These are phyloP conservation scores for Heliosperma pusillum DNA, from an alignment of 148 eudicot genomes.

Conservation along the genomic window DNA sequence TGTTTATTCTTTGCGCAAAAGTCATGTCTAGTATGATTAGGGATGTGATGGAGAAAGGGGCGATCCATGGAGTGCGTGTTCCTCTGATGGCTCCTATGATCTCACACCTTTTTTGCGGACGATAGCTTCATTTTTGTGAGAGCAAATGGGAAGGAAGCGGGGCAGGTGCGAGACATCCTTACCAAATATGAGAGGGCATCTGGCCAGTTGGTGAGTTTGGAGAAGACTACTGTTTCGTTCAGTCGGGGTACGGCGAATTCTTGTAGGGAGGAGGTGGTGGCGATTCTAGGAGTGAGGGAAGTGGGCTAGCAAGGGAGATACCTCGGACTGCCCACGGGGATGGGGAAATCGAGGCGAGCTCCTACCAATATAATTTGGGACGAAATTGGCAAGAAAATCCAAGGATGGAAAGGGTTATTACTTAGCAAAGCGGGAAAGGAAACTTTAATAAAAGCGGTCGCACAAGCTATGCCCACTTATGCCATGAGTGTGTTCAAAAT, in stretches of 20 bases:
- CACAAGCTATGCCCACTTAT: no score
- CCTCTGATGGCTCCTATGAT: not conserved
- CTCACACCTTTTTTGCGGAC: not conserved
- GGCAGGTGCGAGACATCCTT: not conserved
- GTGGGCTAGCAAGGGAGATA: not conserved
- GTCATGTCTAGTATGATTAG: not conserved
- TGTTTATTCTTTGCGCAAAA: not conserved
- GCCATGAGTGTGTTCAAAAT: no score
- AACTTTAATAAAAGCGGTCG: no score
- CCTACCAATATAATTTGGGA: not conserved
- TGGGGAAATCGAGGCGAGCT: not conserved
- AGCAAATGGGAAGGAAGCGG: not conserved
- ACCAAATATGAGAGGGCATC: not conserved
- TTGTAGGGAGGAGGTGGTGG: not conserved
- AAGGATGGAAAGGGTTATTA: not conserved
- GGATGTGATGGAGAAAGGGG: not conserved
- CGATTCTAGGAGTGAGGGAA: not conserved
- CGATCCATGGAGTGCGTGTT: not conserved
- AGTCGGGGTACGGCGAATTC: not conserved
- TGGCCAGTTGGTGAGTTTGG: not conserved
- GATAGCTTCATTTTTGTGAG: not conserved
- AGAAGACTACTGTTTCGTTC: not conserved
- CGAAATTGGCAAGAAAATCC: not conserved
- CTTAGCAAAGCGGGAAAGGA: no score
- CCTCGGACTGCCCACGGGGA: not conserved